Evolutionary conservation across 352 stramenopile species (phyloP), one percentile per base, ranked within the genome.

Genomic region (Thraustochytrium striatum): DNA sequence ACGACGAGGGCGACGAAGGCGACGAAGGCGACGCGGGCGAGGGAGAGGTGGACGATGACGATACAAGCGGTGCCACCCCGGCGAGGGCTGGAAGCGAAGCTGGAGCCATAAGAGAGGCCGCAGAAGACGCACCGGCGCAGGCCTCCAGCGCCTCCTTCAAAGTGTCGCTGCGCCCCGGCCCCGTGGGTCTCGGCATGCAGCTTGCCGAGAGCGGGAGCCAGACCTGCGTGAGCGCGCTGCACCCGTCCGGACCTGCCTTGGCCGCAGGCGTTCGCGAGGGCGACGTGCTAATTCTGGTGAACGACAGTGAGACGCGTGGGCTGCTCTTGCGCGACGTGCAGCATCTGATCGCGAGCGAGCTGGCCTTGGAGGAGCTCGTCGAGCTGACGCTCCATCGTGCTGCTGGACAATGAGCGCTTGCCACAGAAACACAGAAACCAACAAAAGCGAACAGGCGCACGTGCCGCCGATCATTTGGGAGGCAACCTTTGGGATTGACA

Each of bases 151-250:
- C 5, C 25, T 5, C 5, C 5, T 16, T 61, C 53, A 11, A 13
- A 8, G 44, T 75, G 21, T 32, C 43, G 8, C 65, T 75, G 5
- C 19, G 7, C 11, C 65, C 65, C 41, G 21, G 3, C 32, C 30
- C 43, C 11, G 44, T 75, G n/a, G 65, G 65, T 43, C 50, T 75
- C 1, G 65, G 65, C 36, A 75, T 75, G 52, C 65, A 75, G 36
- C 65, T 75, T 11, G n/a, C 28, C 13, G 65, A 75, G 65, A 75
- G 41, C 11, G 65, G 65, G 7, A 39, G 65, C 13, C 50, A 43
- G n/a, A 75, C 65, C 21, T 2, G 65, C 44, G 65, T 75, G 3
- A 30, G 32, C 0, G 65, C 65, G 52, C 65, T 75, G 21, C 65
- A 75, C 50, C 65, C 65, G 11, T 25, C 21, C 2, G 65, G 65